These are phyloP conservation scores for Carex myosuroides DNA, from an alignment of 176 grass and related monocot genomes.

Conservation along the genomic window DNA sequence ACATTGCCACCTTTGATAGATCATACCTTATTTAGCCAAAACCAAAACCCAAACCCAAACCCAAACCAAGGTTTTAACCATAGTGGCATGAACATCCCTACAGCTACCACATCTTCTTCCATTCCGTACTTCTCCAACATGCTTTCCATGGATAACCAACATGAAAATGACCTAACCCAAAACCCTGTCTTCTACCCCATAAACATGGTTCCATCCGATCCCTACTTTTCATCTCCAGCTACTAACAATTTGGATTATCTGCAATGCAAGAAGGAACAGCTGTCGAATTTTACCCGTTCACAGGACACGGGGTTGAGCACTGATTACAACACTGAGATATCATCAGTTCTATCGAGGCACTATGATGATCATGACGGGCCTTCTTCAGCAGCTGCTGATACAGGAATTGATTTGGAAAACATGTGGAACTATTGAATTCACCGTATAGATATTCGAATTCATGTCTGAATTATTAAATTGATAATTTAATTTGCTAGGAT, in stretches of 20 bases:
- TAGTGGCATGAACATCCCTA: not conserved
- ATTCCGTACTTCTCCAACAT: conserved; percentile 18
- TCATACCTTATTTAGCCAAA: conserved; percentile 11
- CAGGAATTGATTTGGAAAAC: conserved; percentile 23
- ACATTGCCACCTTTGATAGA: conserved; percentile 38
- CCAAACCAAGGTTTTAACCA: not conserved
- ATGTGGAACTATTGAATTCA: conserved; percentile 27
- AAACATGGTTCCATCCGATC: conserved; percentile 17
- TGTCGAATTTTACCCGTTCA: conserved; percentile 17
- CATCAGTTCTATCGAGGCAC: conserved; percentile 25
- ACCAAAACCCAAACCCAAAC: no score
- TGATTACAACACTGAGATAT: conserved; percentile 26
- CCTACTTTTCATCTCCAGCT: conserved; percentile 2
- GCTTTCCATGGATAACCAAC: conserved; percentile 16
- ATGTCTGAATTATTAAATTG: not conserved
- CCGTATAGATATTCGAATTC: not conserved
- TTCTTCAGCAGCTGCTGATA: not conserved
- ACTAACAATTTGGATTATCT: conserved; percentile 11
- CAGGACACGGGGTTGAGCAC: conserved; percentile 21
- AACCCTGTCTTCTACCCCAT: conserved; percentile 25
- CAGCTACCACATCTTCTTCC: not conserved
- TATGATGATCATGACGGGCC: conserved; percentile 21
- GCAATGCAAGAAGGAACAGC: conserved; percentile 28
- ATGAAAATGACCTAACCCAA: conserved; percentile 13
- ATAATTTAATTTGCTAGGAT: conserved; percentile 20